Evolutionary conservation across 192 early-diverging fungal genomes (phyloP).

Genomic region (Linnemannia exigua): DNA sequence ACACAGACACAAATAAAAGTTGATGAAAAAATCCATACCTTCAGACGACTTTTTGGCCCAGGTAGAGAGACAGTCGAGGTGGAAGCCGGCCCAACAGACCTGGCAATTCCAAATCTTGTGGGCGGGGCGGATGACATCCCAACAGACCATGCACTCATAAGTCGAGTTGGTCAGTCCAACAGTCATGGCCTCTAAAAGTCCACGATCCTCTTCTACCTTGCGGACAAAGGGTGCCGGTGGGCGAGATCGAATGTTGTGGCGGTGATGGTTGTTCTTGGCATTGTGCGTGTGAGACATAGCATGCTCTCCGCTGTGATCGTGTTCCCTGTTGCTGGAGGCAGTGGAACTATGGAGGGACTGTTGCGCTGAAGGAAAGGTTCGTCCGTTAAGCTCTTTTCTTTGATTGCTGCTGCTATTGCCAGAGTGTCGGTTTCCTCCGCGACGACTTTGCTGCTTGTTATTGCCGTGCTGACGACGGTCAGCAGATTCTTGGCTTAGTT

Average conservation of each 20-base stretch:
- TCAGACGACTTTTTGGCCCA: constrained; percentile 78
- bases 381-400: constrained; percentile 15
- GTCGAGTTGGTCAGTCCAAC: constrained; percentile 72
- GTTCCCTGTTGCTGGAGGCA: not conserved
- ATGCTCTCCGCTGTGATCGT: not conserved
- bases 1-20: not conserved
- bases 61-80: constrained; percentile 83
- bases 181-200: constrained; percentile 73
- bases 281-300: not conserved
- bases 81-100: constrained; percentile 90
- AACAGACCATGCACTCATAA: constrained; percentile 98
- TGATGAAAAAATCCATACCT: constrained; percentile 28
- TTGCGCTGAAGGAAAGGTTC: constrained; percentile 31
- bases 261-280: not conserved
- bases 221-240: constrained; percentile 6
- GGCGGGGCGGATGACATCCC: constrained; percentile 77
- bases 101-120: constrained; percentile 87
- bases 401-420: constrained; percentile 12
- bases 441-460: not conserved
- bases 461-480: constrained; percentile 13
- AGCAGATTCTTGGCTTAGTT: not conserved
- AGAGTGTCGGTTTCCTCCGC: not conserved
- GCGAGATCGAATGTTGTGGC: not conserved
- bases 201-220: constrained; percentile 41
- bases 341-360: too few species aligned